A percentile compares a stretch with the other conserved stretches of the same genome.
Evolutionary conservation across 2,329 filamentous ascomycete species (phyloP).

Genomic region (Aureobasidium vineae): DNA sequence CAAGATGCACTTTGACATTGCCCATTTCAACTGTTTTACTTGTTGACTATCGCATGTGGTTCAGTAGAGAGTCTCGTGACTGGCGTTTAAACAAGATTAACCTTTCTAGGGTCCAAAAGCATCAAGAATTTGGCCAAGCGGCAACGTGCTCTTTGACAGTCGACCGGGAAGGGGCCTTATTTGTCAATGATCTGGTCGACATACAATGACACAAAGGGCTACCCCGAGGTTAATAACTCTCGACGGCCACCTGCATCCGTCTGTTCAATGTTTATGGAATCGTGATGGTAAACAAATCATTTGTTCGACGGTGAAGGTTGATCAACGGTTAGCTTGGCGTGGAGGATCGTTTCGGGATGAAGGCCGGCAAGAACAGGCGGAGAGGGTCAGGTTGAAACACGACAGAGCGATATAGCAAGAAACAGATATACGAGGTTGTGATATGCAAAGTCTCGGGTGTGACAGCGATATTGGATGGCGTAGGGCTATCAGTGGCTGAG

Average conservation of each 20-base stretch:
- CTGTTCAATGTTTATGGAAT: not conserved
- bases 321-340: slow-evolving; percentile 11
- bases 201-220: not conserved
- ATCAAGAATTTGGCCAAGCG: slow-evolving; percentile 16
- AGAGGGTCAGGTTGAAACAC: slow-evolving; percentile 19
- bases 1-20: not conserved
- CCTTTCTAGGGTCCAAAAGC: slow-evolving; percentile 9
- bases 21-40: not conserved
- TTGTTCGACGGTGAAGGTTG: slow-evolving; percentile 1
- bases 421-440: slow-evolving; percentile 10
- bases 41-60: not conserved
- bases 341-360: slow-evolving; percentile 10
- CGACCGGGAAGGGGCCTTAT: not conserved
- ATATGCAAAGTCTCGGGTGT: slow-evolving; percentile 11
- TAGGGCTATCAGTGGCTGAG: slow-evolving; percentile 17
- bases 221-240: not conserved
- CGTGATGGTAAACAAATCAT: slow-evolving; percentile 9
- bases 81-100: not conserved
- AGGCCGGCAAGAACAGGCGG: slow-evolving; percentile 17
- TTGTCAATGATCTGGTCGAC: not conserved
- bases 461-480: slow-evolving; percentile 17
- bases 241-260: not conserved
- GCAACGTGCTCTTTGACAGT: slow-evolving; percentile 8
- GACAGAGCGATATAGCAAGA: slow-evolving; percentile 3
- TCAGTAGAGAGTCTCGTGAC: not conserved